Evolutionary conservation across 768 basidiomycete genomes (phyloP).

Genomic region (Psilocybe cyanescens): DNA sequence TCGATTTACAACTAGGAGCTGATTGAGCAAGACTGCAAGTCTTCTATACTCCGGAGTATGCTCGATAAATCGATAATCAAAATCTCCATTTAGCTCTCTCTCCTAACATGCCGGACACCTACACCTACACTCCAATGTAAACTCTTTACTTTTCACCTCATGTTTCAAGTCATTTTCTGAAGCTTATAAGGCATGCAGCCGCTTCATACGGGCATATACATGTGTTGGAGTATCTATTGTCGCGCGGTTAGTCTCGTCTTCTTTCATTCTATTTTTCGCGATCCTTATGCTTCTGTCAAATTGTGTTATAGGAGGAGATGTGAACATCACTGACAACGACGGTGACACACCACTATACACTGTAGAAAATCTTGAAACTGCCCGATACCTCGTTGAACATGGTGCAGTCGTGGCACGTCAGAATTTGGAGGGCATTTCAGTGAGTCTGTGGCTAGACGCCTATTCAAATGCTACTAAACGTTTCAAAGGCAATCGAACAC

Average conservation of each 20-base stretch:
- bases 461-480: conserved; percentile 9
- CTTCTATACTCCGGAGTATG: conserved; percentile 20
- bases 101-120: conserved; percentile 70
- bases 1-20: conserved; percentile 49
- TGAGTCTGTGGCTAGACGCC: conserved; percentile 39
- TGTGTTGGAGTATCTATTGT: conserved; percentile 78
- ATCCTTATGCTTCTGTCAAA: conserved; percentile 7
- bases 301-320: conserved; percentile 68
- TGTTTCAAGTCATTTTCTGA: conserved; percentile 18
- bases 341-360: conserved; percentile 93
- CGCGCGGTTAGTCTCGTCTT: conserved; percentile 49
- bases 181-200: conserved; percentile 79
- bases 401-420: conserved; percentile 67
- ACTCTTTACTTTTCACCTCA: conserved; percentile 15
- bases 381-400: conserved; percentile 75
- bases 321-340: conserved; percentile 84
- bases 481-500: conserved; percentile 65
- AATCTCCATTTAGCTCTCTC: conserved; percentile 53
- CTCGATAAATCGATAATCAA: conserved; percentile 32
- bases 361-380: conserved; percentile 81
- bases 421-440: conserved; percentile 79
- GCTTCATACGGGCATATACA: conserved; percentile 88
- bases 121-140: conserved; percentile 86
- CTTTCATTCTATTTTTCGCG: conserved; percentile 13
- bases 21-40: conserved; percentile 61